Conservation (phyloP, 495 filamentous ascomycete species). For the Usnea hakonensis region DNA sequence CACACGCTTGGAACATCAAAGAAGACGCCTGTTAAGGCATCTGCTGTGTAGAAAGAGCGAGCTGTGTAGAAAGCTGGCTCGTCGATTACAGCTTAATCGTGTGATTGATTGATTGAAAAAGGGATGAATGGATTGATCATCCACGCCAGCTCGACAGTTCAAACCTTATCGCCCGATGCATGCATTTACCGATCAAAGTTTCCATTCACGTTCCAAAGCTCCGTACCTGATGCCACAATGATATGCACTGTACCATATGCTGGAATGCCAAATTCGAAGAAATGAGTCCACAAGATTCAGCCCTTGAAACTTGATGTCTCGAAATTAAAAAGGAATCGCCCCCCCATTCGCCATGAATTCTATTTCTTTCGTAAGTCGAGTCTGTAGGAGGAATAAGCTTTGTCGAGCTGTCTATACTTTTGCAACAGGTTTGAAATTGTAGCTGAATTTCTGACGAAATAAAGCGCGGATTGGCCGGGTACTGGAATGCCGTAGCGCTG, state of each 20-base stretch:
- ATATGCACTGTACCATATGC: conserved; percentile 7
- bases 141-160: background rate
- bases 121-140: background rate
- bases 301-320: conserved; percentile 27
- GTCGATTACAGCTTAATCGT: background rate
- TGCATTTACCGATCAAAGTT: background rate
- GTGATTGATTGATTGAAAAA: background rate
- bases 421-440: background rate
- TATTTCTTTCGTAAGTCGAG: background rate
- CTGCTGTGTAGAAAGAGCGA: background rate
- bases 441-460: background rate
- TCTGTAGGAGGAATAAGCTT: background rate
- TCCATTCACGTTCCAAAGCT: background rate
- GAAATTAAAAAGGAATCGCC: conserved; percentile 6
- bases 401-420: background rate
- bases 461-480: background rate
- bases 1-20: background rate
- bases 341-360: background rate
- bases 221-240: conserved; percentile 7
- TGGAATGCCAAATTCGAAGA: background rate
- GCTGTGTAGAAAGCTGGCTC: background rate
- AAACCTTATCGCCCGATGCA: background rate
- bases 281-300: conserved; percentile 26
- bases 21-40: background rate
- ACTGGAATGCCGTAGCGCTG: background rate